Evolutionary conservation across 2,329 filamentous ascomycete genomes (phyloP).

Genomic region (Fusarium sp.): DNA sequence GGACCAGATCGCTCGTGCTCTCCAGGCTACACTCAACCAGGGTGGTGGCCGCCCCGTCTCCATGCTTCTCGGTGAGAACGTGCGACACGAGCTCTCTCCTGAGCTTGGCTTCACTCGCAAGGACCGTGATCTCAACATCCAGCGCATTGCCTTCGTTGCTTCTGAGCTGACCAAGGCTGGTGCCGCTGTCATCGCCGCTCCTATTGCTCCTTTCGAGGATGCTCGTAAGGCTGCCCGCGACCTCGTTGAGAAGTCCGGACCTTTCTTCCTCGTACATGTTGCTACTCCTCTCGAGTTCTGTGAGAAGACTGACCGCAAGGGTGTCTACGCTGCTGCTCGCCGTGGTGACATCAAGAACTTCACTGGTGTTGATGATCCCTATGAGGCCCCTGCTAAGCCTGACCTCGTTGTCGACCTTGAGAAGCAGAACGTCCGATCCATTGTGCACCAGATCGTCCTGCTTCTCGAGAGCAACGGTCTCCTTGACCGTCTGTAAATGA

Average conservation of each 20-base stretch:
- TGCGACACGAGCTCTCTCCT: conserved; percentile 90
- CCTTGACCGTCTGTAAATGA: conserved; percentile 73
- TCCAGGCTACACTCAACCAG: conserved; percentile 98
- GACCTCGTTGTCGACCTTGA: conserved; percentile 86
- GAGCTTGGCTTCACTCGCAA: conserved; percentile 95
- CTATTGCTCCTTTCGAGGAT: conserved; percentile 91
- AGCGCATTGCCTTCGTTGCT: conserved; percentile 94
- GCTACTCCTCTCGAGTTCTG: conserved; percentile 91
- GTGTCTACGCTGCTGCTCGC: conserved; percentile 86
- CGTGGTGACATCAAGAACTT: conserved; percentile 96
- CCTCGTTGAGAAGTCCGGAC: conserved; percentile 85
- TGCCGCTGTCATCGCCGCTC: conserved; percentile 93
- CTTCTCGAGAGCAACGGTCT: conserved; percentile 90
- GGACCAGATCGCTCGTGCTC: conserved; percentile 92
- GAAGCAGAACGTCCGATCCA: conserved; percentile 89
- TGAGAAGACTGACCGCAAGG: conserved; percentile 94
- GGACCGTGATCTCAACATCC: conserved; percentile 94
- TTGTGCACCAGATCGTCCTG: conserved; percentile 96
- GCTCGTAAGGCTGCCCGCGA: conserved; percentile 83
- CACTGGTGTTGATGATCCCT: conserved; percentile 97
- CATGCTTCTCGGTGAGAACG: conserved; percentile 93
- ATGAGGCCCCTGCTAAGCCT: conserved; percentile 84
- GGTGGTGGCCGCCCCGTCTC: conserved; percentile 95
- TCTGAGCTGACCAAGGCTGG: conserved; percentile 93
- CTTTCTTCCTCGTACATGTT: conserved; percentile 96